Evolutionary conservation across 106 monocot genomes (phyloP).

Genomic region (Xerophyta viscosa): DNA sequence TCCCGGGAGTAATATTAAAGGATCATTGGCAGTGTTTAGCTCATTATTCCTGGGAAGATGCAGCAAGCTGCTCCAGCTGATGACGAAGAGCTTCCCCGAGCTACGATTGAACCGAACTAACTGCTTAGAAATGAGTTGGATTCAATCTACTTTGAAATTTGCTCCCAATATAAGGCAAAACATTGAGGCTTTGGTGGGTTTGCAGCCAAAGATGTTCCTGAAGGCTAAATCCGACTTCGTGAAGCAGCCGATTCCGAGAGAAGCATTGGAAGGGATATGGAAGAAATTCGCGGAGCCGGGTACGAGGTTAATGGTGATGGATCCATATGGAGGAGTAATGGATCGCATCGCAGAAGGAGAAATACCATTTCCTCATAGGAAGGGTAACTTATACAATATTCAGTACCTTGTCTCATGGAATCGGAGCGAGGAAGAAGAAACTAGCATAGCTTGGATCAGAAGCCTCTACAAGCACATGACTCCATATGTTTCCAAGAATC

Average conservation of each 20-base stretch:
- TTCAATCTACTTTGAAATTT: conserved; percentile 14
- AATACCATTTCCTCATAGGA: neutral
- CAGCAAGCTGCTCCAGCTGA: conserved; percentile 6
- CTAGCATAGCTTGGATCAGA: neutral
- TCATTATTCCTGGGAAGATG: conserved; percentile 32
- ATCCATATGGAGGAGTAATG: neutral
- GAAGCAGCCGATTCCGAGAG: neutral
- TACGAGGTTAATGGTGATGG: neutral
- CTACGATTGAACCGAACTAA: conserved; percentile 14
- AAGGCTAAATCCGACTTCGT: conserved; percentile 6
- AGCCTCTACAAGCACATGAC: neutral
- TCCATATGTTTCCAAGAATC: conserved; percentile 8
- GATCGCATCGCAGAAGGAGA: neutral
- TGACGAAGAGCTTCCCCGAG: conserved; percentile 17
- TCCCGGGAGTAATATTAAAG: neutral
- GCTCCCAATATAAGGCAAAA: too few species aligned
- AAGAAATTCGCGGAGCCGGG: neutral
- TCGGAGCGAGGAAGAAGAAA: neutral
- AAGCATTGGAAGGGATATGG: neutral
- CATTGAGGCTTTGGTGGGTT: too few species aligned
- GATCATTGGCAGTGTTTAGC: conserved; percentile 10
- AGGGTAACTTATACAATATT: neutral
- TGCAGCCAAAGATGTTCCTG: neutral
- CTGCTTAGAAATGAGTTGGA: conserved; percentile 57
- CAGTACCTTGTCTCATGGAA: neutral